These are phyloP conservation scores for Dactylonectria estremocensis DNA, from an alignment of 2,329 filamentous ascomycete species.

Conservation along the genomic window DNA sequence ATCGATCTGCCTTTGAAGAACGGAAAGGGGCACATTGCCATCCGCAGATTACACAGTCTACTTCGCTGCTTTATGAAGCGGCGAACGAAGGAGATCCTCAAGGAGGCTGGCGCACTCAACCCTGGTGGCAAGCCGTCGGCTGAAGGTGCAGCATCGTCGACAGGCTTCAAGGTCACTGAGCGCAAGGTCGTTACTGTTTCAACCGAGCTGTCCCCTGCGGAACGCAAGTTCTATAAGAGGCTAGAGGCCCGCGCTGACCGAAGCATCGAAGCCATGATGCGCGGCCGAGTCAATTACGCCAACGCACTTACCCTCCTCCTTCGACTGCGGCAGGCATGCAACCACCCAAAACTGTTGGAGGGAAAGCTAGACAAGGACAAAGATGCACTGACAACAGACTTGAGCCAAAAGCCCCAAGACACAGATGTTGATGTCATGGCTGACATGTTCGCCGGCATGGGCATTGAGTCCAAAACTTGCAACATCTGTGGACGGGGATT, in stretches of 20 bases:
- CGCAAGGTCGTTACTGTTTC: conserved; percentile 88
- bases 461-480: conserved; percentile 83
- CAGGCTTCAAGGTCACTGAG: conserved; percentile 91
- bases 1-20: conserved; percentile 93
- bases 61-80: conserved; percentile 98
- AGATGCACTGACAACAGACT: conserved; percentile 82
- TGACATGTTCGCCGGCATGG: conserved; percentile 88
- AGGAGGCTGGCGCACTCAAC: conserved; percentile 85
- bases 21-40: conserved; percentile 89
- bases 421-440: conserved; percentile 86
- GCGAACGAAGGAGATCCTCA: conserved; percentile 97
- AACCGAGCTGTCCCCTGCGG: conserved; percentile 83
- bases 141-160: conserved; percentile 67
- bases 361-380: conserved; percentile 89
- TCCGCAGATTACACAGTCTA: conserved; percentile 86
- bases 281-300: conserved; percentile 87
- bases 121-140: conserved; percentile 76
- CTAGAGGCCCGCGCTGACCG: conserved; percentile 88
- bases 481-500: conserved; percentile 85
- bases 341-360: conserved; percentile 91
- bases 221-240: conserved; percentile 88
- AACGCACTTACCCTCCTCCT: conserved; percentile 94
- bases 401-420: conserved; percentile 66
- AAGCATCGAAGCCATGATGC: conserved; percentile 91
- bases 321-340: conserved; percentile 91